These are phyloP conservation scores for Tricholomella constricta DNA, from an alignment of 768 basidiomycete genomes.

Conservation along the genomic window DNA sequence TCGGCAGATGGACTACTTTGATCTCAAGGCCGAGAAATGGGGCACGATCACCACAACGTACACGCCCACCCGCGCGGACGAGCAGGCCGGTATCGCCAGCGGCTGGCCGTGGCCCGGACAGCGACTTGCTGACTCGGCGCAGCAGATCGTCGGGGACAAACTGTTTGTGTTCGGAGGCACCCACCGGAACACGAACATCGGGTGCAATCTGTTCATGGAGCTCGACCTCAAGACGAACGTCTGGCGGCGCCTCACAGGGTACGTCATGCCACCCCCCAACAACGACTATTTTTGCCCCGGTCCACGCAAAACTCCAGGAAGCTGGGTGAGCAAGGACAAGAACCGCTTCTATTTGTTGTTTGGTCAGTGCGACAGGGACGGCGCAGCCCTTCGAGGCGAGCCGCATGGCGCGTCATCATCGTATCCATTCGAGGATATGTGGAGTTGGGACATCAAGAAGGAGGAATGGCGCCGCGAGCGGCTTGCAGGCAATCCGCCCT, in stretches of 20 bases:
- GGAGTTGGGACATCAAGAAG: conserved; percentile 32
- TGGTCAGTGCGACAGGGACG: conserved; percentile 36
- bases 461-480: conserved; percentile 32
- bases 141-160: conserved; percentile 30
- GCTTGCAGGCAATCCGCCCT: conserved; percentile 31
- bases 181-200: conserved; percentile 28
- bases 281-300: conserved; percentile 30
- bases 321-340: conserved; percentile 34
- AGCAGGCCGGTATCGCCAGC: conserved; percentile 18
- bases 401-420: conserved; percentile 19
- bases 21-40: conserved; percentile 38
- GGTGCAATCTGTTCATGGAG: conserved; percentile 39
- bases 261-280: conserved; percentile 16
- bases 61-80: conserved; percentile 16
- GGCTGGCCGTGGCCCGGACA: conserved; percentile 26
- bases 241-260: conserved; percentile 23
- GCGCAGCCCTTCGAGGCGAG: conserved; percentile 24
- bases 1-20: conserved; percentile 32
- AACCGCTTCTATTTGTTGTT: conserved; percentile 35
- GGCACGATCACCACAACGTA: conserved; percentile 27
- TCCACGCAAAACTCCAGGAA: conserved; percentile 32
- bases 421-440: conserved; percentile 28
- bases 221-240: conserved; percentile 34
- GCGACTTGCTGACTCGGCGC: conserved; percentile 15
- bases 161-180: conserved; percentile 42